phyloP scores from a whole-genome alignment of 1,284 basidiomycete species.

The Moesziomyces globuligerus region DNA sequence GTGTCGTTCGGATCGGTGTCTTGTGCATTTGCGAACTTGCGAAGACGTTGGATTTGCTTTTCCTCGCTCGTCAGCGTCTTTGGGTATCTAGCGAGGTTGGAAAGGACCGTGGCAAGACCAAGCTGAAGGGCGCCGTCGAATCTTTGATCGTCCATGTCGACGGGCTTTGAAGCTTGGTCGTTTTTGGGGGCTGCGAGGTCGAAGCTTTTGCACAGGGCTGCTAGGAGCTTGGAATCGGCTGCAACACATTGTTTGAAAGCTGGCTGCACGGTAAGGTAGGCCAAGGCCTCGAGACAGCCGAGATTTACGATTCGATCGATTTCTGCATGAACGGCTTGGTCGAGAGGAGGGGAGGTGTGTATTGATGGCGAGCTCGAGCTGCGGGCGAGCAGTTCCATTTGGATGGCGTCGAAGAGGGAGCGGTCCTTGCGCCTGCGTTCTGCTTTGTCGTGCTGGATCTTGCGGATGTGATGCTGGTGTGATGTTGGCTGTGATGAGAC shows the following conservation, averaged over 20 bases:
- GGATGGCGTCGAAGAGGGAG: constrained; percentile 13
- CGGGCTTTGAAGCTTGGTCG: background rate
- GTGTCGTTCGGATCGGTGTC: constrained; percentile 10
- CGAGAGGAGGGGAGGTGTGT: background rate
- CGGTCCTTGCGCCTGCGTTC: constrained; percentile 31
- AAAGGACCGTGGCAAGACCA: constrained; percentile 48
- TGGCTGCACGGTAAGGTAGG: constrained; percentile 53
- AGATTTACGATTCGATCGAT: constrained; percentile 14
- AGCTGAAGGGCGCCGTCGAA: constrained; percentile 53
- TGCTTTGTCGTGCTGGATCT: constrained; percentile 13
- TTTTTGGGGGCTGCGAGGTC: background rate
- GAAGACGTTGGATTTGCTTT: constrained; percentile 50
- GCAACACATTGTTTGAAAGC: constrained; percentile 31
- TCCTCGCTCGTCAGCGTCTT: constrained; percentile 46
- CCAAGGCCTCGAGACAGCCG: constrained; percentile 52
- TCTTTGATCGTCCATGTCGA: constrained; percentile 17
- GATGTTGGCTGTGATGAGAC: constrained; percentile 28
- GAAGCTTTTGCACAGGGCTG: constrained; percentile 27
- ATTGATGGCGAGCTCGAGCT: background rate
- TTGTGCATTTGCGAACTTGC: constrained; percentile 51
- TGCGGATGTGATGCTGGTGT: constrained; percentile 21
- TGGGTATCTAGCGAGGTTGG: constrained; percentile 48
- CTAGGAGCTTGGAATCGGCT: constrained; percentile 28
- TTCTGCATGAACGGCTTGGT: constrained; percentile 2
- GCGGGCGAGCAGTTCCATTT: constrained; percentile 9